Percentiles rank a stretch among this genome's conserved stretches.
Conservation (phyloP, 2,329 filamentous ascomycete genomes). For the Hirsutella rhossiliensis region DNA sequence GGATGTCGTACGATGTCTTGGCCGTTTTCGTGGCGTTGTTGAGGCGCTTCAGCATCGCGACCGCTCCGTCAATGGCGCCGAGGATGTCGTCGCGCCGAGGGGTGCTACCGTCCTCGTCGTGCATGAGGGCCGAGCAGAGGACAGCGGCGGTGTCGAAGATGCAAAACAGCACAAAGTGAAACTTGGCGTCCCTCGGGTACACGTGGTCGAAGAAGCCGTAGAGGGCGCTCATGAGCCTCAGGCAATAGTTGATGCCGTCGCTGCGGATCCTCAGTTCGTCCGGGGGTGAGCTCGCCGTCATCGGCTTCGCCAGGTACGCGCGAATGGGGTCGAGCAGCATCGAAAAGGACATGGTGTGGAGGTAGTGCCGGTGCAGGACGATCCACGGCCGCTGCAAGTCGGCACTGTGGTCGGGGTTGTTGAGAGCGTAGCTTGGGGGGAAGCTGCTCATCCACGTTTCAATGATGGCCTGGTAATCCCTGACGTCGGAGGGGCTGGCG, state of each 20-base stretch:
- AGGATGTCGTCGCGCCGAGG: slow-evolving; percentile 27
- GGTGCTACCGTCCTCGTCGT: slow-evolving; percentile 30
- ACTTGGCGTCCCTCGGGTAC: slow-evolving; percentile 32
- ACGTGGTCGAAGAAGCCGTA: slow-evolving; percentile 29
- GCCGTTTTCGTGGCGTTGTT: slow-evolving; percentile 17
- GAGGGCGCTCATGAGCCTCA: slow-evolving; percentile 28
- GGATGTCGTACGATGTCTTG: slow-evolving; percentile 18
- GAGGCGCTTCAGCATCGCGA: slow-evolving; percentile 20
- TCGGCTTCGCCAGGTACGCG: slow-evolving; percentile 27
- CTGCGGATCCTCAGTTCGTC: slow-evolving; percentile 25
- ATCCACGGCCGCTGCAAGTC: slow-evolving; percentile 30
- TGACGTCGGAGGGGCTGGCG: slow-evolving; percentile 14
- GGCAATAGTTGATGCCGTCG: slow-evolving; percentile 28
- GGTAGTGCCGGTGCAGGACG: slow-evolving; percentile 30
- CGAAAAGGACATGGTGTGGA: slow-evolving; percentile 31
- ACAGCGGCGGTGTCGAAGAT: slow-evolving; percentile 39
- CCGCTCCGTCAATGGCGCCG: slow-evolving; percentile 22
- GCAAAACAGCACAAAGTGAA: slow-evolving; percentile 35
- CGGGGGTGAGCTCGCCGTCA: slow-evolving; percentile 12
- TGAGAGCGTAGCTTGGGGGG: slow-evolving; percentile 25
- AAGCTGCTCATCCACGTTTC: slow-evolving; percentile 30
- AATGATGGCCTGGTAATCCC: slow-evolving; percentile 20
- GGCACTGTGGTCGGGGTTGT: slow-evolving; percentile 26
- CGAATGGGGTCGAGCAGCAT: slow-evolving; percentile 33
- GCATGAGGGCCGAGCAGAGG: slow-evolving; percentile 37